Conservation (phyloP, 2,329 filamentous ascomycete species). For the Sarocladium strictum region DNA sequence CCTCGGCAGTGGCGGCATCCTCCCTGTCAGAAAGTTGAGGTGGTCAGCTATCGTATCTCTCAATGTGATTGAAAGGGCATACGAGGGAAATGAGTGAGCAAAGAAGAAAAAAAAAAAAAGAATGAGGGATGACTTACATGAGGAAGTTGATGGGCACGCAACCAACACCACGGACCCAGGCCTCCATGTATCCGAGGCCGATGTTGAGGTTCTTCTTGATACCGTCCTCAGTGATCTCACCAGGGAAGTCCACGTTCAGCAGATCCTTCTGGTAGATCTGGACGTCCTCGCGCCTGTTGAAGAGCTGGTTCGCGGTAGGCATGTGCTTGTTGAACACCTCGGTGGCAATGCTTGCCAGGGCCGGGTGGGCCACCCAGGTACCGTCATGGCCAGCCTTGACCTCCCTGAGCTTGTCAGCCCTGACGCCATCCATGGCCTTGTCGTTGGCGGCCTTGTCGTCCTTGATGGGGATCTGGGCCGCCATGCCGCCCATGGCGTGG, state of each 20-base stretch:
- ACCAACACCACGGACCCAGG: conserved; percentile 89
- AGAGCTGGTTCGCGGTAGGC: conserved; percentile 96
- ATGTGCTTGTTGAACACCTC: conserved; percentile 98
- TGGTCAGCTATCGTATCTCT: too few species aligned
- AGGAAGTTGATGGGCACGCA: conserved; percentile 97
- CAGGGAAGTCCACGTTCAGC: conserved; percentile 96
- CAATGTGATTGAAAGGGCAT: too few species aligned
- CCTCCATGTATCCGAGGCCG: conserved; percentile 96
- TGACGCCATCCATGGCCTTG: conserved; percentile 86
- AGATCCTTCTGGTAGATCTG: conserved; percentile 81
- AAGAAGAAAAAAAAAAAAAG: neutral
- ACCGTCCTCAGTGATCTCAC: conserved; percentile 84
- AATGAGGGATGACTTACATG: conserved; percentile 50
- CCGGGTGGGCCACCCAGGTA: conserved; percentile 96
- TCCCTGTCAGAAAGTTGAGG: conserved; percentile 55
- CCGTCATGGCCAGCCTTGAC: conserved; percentile 91
- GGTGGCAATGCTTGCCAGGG: conserved; percentile 77
- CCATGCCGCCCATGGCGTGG: conserved; percentile 99
- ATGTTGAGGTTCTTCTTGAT: conserved; percentile 98
- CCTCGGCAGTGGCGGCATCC: conserved; percentile 94
- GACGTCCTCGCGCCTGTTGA: conserved; percentile 84
- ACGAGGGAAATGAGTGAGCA: too few species aligned
- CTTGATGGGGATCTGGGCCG: conserved; percentile 98
- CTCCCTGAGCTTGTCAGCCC: conserved; percentile 93
- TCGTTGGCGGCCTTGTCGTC: conserved; percentile 87